phyloP scores from a whole-genome alignment of 2,329 filamentous ascomycete species.

The Hypocrella siamensis region DNA sequence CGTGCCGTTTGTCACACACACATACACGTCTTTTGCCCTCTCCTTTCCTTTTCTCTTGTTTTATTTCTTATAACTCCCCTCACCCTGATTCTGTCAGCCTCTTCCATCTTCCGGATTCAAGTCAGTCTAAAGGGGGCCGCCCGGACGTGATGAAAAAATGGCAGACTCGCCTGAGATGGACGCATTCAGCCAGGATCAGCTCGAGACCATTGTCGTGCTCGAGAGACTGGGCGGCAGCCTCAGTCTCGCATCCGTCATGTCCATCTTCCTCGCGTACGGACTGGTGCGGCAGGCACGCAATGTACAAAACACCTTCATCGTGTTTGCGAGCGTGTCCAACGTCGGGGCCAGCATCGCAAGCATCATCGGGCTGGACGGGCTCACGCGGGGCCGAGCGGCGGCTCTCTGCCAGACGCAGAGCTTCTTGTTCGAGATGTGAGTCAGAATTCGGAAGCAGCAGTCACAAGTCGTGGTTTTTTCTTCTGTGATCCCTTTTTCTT shows the following conservation, averaged over 20 bases:
- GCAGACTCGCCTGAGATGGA: too few relatives aligned
- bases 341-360: conserved; percentile 48
- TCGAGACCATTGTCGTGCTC: conserved; percentile 26
- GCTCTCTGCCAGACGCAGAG: conserved; percentile 46
- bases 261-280: conserved; percentile 36
- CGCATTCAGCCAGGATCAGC: conserved; percentile 21
- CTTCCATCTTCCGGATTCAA: too few relatives aligned
- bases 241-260: conserved; percentile 32
- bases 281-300: conserved; percentile 36
- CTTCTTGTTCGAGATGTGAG: conserved; percentile 53
- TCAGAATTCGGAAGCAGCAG: too few relatives aligned
- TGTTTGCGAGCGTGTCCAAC: conserved; percentile 45
- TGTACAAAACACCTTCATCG: conserved; percentile 45
- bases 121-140: too few relatives aligned
- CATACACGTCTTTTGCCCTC: too few relatives aligned
- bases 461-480: too few relatives aligned
- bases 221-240: conserved; percentile 38
- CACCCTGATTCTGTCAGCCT: too few relatives aligned
- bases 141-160: too few relatives aligned
- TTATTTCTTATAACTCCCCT: too few relatives aligned
- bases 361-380: conserved; percentile 52
- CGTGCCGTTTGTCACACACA: too few relatives aligned
- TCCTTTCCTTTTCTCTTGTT: too few relatives aligned
- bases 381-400: conserved; percentile 35
- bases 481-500: background rate